These are phyloP conservation scores for Trichomonas vaginalis DNA, from an alignment of 208 protist species.

Conservation along the genomic window DNA sequence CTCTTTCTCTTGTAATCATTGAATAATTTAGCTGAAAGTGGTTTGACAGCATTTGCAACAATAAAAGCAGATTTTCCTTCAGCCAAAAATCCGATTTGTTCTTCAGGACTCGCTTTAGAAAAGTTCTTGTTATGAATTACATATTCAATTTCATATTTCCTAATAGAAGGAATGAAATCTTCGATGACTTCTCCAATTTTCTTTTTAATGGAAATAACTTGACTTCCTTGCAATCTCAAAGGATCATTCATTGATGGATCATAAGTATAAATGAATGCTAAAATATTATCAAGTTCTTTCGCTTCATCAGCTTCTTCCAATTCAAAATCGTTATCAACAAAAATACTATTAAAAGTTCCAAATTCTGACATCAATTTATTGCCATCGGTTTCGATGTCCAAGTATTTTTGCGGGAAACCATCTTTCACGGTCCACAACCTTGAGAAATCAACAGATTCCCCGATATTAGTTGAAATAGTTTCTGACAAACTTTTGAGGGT, in stretches of 20 bases:
- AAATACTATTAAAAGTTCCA: neutral
- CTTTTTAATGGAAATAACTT: neutral
- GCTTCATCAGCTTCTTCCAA: neutral
- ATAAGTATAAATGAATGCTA: neutral
- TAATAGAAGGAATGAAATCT: neutral
- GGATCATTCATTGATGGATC: neutral
- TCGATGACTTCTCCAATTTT: neutral
- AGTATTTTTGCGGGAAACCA: neutral
- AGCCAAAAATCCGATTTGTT: neutral
- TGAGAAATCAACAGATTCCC: neutral
- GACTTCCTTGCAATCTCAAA: neutral
- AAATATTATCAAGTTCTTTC: neutral
- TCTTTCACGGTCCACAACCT: neutral
- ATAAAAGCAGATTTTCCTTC: neutral
- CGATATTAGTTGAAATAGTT: neutral
- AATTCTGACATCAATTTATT: neutral
- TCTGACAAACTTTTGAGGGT: neutral
- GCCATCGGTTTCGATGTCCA: neutral
- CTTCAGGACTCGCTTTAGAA: neutral
- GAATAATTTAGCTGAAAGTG: neutral
- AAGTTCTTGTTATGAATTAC: neutral
- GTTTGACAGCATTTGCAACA: neutral
- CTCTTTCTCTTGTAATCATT: neutral
- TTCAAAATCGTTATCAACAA: neutral
- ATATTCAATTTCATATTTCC: neutral